Base-by-base conservation (phyloP, 1,139 yeast species). In the Candida sanyaensis region DNA sequence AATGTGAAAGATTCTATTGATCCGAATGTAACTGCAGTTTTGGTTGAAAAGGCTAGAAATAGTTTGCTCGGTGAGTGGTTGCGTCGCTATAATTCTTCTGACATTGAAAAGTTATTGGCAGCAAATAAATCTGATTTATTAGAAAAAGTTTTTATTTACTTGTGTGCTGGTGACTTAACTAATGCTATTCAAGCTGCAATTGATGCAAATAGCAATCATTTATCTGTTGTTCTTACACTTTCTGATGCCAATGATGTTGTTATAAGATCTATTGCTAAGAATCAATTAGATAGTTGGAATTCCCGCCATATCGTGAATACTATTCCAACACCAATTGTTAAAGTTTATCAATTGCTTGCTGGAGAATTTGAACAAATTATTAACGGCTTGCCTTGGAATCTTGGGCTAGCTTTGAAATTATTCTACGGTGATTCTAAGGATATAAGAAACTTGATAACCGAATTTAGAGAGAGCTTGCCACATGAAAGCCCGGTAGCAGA, bases 211-310 rank as follows among this genome's bases (percentile, higher is more conserved):
- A 86, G 87, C 57, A 67, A 78, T 8, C 96, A 91, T 62, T 66
- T 92, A 32, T 83, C 96, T 0, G 83, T 81, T 0, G 59, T 89
- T 27, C 65, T 92, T n/a, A 78, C 96, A 0, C 66, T 88, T 43
- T 66, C 87, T 11, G 96, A 88, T 38, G 80, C 93, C 0, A 84
- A 86, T 54, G 88, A 84, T 55, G 73, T 74, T 0, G 71, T 75
- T 1, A 83, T 87, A 1, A 73, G 77, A 48, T 59, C 60, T 1
- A 69, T 81, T 47, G 92, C 97, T 0, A 55, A 61, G 6, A 65
- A 68, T 33, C 97, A 91, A 63, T 65, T 92, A 23, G 67, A 70
- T 3, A 81, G 77, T 43, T 92, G 98, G 98, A 61, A 63, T 11
- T 66, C 65, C 1, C 67, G 68, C n/a, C 65, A 75, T 5, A 55